Percentiles rank a stretch among this genome's conserved stretches.
phyloP scores from a whole-genome alignment of 2,329 filamentous ascomycete genomes.

The Cladosporium sp. region DNA sequence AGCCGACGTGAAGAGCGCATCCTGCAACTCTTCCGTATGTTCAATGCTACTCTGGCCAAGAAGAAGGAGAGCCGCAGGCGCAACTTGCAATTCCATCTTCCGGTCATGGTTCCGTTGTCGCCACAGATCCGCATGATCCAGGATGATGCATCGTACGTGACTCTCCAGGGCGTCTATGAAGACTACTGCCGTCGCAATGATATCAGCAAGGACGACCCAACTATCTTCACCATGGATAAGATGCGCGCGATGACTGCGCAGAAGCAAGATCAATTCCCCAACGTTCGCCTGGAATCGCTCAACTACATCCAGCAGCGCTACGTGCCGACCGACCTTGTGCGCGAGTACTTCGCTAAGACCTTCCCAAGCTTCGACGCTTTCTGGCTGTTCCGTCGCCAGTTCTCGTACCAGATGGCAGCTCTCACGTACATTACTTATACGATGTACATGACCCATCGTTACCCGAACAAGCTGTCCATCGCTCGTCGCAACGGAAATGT shows the following conservation, averaged over 20 bases:
- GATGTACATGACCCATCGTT: conserved; percentile 93
- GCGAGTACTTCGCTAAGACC: conserved; percentile 83
- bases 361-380: conserved; percentile 91
- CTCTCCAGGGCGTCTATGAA: conserved; percentile 90
- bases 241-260: conserved; percentile 63
- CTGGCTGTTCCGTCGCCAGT: conserved; percentile 97
- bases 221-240: conserved; percentile 94
- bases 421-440: conserved; percentile 99
- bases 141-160: conserved; percentile 91
- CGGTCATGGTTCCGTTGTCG: conserved; percentile 90
- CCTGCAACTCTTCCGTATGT: conserved; percentile 91
- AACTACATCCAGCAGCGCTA: conserved; percentile 90
- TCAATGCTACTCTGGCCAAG: conserved; percentile 86
- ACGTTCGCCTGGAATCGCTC: conserved; percentile 71
- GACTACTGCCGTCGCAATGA: conserved; percentile 86
- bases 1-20: conserved; percentile 93
- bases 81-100: conserved; percentile 93
- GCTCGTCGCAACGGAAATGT: conserved; percentile 83
- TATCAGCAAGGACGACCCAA: conserved; percentile 90
- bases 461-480: conserved; percentile 93
- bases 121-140: conserved; percentile 93
- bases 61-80: conserved; percentile 92
- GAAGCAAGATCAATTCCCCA: conserved; percentile 56
- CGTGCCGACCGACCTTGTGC: conserved; percentile 75
- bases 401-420: conserved; percentile 90